Conservation (phyloP, 495 filamentous ascomycete species). For the Aspergillus carlsbadensis region DNA sequence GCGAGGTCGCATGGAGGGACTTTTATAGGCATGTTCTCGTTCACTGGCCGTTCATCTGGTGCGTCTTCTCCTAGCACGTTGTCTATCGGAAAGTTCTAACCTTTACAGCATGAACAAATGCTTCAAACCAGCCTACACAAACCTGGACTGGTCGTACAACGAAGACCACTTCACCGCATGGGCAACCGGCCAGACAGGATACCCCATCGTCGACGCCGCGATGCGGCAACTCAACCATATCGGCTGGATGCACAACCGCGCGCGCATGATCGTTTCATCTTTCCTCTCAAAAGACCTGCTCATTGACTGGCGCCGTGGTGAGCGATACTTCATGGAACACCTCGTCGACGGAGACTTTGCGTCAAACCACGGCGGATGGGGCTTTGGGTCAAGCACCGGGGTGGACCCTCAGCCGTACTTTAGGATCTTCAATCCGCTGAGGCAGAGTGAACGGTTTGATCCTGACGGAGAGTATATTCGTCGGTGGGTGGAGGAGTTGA, state of each 20-base stretch:
- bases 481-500: constrained; percentile 62
- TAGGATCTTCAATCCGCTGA: constrained; percentile 81
- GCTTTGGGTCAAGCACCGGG: constrained; percentile 75
- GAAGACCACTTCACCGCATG: constrained; percentile 65
- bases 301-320: constrained; percentile 88
- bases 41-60: constrained; percentile 89
- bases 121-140: constrained; percentile 83
- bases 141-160: constrained; percentile 81
- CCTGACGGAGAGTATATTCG: constrained; percentile 57
- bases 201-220: constrained; percentile 85
- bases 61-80: neutral
- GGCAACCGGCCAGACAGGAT: constrained; percentile 77
- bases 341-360: constrained; percentile 93
- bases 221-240: constrained; percentile 77
- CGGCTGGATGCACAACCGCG: constrained; percentile 89
- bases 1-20: constrained; percentile 87
- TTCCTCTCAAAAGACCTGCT: constrained; percentile 86
- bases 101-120: constrained; percentile 80
- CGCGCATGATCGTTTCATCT: constrained; percentile 83
- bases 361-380: constrained; percentile 91
- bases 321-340: constrained; percentile 84
- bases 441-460: constrained; percentile 83
- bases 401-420: constrained; percentile 94
- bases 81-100: neutral
- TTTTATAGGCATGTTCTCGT: constrained; percentile 89